A percentile compares a stretch with the other conserved stretches of the same genome.
Conservation (phyloP, 1,284 basidiomycete species). For the Bjerkandera adusta region DNA sequence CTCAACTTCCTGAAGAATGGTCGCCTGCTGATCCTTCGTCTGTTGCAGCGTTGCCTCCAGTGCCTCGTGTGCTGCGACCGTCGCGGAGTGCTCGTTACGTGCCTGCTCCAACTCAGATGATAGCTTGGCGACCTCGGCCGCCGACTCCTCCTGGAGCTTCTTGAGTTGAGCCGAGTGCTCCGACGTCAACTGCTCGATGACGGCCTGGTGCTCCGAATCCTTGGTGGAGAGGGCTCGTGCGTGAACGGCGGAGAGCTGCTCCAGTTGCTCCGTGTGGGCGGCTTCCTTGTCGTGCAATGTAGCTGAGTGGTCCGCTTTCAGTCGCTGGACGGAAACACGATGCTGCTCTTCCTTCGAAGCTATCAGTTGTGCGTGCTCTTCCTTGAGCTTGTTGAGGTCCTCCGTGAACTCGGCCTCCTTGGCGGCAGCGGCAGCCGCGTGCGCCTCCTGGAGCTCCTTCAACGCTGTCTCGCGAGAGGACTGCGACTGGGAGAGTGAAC, state of each 20-base stretch:
- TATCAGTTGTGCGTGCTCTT: constrained; percentile 54
- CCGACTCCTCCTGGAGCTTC: constrained; percentile 50
- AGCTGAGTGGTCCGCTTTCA: constrained; percentile 40
- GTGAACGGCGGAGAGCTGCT: constrained; percentile 65
- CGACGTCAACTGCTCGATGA: constrained; percentile 55
- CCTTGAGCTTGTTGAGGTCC: constrained; percentile 59
- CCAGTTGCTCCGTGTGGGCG: constrained; percentile 54
- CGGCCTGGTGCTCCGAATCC: constrained; percentile 57
- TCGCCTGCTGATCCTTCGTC: constrained; percentile 55
- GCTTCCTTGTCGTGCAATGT: constrained; percentile 51
- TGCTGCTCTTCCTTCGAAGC: constrained; percentile 61
- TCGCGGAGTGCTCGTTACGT: constrained; percentile 36
- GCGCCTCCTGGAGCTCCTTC: constrained; percentile 65
- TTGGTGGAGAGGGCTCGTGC: constrained; percentile 54
- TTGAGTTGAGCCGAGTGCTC: constrained; percentile 51
- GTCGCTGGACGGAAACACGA: constrained; percentile 37
- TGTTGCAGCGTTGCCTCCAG: constrained; percentile 48
- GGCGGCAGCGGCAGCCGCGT: constrained; percentile 57
- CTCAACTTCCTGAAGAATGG: constrained; percentile 52
- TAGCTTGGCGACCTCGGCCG: constrained; percentile 58
- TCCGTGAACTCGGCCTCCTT: constrained; percentile 64
- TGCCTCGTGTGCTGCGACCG: constrained; percentile 40
- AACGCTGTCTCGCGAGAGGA: constrained; percentile 60
- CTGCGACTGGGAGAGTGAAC: constrained; percentile 68
- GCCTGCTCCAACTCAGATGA: constrained; percentile 36